A percentile compares a stretch with the other conserved stretches of the same genome.
These are phyloP conservation scores for Geopyxis carbonaria DNA, from an alignment of 495 filamentous ascomycete genomes.

Conservation along the genomic window DNA sequence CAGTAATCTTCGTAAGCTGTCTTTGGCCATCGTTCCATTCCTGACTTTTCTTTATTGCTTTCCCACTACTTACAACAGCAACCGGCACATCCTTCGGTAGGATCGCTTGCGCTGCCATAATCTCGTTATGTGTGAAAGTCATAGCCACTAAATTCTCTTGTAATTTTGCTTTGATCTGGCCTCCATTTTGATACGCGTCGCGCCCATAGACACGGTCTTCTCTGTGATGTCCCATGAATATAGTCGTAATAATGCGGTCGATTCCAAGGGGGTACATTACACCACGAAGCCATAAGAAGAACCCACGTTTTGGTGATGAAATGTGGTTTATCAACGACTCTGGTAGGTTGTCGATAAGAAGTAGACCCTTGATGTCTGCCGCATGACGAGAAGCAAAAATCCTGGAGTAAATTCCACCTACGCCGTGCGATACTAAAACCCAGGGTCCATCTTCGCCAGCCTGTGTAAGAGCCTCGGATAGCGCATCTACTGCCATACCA, in stretches of 20 bases:
- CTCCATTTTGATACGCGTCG: conserved; percentile 58
- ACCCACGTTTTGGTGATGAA: conserved; percentile 51
- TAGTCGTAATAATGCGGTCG: conserved; percentile 55
- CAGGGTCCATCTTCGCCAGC: conserved; percentile 76
- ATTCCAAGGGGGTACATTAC: conserved; percentile 71
- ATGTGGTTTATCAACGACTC: conserved; percentile 60
- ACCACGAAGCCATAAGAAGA: conserved; percentile 69
- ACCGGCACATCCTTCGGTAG: conserved; percentile 54
- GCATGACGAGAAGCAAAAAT: conserved; percentile 73
- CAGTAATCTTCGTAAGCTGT: conserved; percentile 61
- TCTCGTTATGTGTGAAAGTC: conserved; percentile 64
- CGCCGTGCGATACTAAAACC: conserved; percentile 38
- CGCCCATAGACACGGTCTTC: conserved; percentile 70
- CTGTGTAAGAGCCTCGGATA: conserved; percentile 65
- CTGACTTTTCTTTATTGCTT: conserved; percentile 34
- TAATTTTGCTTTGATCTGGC: conserved; percentile 69
- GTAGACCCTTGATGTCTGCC: conserved; percentile 51
- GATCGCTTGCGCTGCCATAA: conserved; percentile 56
- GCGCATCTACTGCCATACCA: conserved; percentile 69
- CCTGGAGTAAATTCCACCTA: conserved; percentile 59
- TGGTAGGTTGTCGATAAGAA: conserved; percentile 75
- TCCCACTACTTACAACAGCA: conserved; percentile 65
- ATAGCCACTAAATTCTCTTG: conserved; percentile 83
- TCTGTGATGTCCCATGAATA: conserved; percentile 62
- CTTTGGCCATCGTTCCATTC: conserved; percentile 68